Evolutionary conservation across 1,284 basidiomycete genomes (phyloP).

Genomic region (Anthracocystis walkeri): DNA sequence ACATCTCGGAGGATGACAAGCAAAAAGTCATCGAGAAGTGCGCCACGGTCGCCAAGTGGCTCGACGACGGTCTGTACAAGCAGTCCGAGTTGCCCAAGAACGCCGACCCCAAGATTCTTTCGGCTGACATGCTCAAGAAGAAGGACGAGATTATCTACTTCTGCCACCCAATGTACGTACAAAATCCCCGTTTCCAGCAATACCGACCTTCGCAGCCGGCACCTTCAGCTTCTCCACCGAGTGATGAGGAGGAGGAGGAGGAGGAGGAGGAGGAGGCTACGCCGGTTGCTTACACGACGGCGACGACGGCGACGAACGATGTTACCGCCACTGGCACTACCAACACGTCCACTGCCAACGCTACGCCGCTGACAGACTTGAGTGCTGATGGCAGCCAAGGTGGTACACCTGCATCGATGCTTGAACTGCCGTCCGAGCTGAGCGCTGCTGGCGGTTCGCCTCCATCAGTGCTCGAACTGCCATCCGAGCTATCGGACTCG

Average conservation of each 20-base stretch:
- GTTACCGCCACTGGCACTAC: neutral
- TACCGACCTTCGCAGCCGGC: neutral
- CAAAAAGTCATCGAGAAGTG: slow-evolving; percentile 68
- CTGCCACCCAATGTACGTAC: slow-evolving; percentile 62
- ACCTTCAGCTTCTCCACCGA: neutral
- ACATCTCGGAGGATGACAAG: slow-evolving; percentile 68
- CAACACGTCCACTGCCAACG: slow-evolving; percentile 6
- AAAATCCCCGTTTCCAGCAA: neutral
- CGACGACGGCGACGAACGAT: neutral
- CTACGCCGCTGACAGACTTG: neutral
- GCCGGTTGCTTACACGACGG: too few species aligned
- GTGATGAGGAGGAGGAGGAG: too few species aligned
- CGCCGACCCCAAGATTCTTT: slow-evolving; percentile 65
- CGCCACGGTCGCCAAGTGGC: slow-evolving; percentile 66
- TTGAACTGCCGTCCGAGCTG: slow-evolving; percentile 24
- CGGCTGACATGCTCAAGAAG: slow-evolving; percentile 65
- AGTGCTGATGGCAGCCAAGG: neutral
- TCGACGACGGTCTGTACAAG: slow-evolving; percentile 67
- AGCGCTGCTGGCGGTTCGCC: neutral
- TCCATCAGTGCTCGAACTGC: slow-evolving; percentile 12
- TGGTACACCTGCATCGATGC: slow-evolving; percentile 5
- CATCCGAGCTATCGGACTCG: slow-evolving; percentile 23
- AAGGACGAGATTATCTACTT: slow-evolving; percentile 67
- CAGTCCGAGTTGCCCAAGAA: slow-evolving; percentile 69
- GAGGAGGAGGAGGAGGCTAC: too few species aligned